phyloP scores from a whole-genome alignment of 176 grass and related monocot species.

The Thinopyrum elongatum region DNA sequence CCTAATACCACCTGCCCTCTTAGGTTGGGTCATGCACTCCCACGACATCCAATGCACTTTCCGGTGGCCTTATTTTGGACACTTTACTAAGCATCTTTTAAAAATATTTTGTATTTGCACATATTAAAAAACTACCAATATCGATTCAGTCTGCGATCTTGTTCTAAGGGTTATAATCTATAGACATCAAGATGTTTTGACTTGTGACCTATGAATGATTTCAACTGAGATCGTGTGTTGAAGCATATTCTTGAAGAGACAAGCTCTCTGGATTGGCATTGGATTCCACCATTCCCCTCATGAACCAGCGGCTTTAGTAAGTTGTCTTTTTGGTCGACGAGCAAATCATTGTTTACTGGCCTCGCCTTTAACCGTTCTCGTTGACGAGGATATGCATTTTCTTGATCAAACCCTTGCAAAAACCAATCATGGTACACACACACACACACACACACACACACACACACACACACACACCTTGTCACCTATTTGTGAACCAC shows the following conservation, averaged over 20 bases:
- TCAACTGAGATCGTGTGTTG: constrained; percentile 80
- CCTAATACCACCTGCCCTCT: too few species aligned
- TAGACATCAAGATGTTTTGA: constrained; percentile 79
- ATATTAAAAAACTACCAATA: constrained; percentile 66
- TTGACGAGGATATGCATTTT: constrained; percentile 40
- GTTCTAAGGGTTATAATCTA: constrained; percentile 69
- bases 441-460: too few species aligned
- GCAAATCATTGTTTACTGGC: constrained; percentile 27
- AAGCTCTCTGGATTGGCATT: constrained; percentile 42
- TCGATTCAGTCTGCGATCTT: constrained; percentile 74
- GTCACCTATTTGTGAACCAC: too few species aligned
- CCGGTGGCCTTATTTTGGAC: too few species aligned
- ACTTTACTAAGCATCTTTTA: too few species aligned
- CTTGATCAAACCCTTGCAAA: constrained; percentile 30
- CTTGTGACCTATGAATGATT: constrained; percentile 65
- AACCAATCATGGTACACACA: constrained; percentile 40
- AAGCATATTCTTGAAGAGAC: constrained; percentile 62
- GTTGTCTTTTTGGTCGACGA: constrained; percentile 37
- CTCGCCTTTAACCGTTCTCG: constrained; percentile 32
- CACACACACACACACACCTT: too few species aligned
- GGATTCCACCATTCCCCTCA: constrained; percentile 51
- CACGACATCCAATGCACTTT: too few species aligned
- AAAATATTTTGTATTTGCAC: too few species aligned
- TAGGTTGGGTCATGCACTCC: too few species aligned
- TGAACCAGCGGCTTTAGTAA: constrained; percentile 11